A percentile compares a stretch with the other conserved stretches of the same genome.
phyloP scores from a whole-genome alignment of 2,329 filamentous ascomycete genomes.

The Epichloe gansuensis region DNA sequence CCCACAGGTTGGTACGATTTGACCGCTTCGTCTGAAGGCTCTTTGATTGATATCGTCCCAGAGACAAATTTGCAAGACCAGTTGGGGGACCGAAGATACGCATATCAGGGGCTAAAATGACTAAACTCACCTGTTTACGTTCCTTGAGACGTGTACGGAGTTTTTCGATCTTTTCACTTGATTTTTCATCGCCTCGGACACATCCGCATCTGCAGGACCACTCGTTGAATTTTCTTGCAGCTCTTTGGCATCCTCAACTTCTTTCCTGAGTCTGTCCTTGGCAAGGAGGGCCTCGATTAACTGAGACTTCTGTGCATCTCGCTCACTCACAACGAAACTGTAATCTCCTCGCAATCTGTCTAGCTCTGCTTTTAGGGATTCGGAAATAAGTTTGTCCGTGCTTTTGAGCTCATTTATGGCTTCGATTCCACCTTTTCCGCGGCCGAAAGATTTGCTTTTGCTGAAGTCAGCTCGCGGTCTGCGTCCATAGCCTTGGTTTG shows the following conservation, averaged over 20 bases:
- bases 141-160: conserved; percentile 41
- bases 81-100: not conserved
- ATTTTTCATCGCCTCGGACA: conserved; percentile 28
- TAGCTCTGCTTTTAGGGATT: conserved; percentile 46
- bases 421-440: conserved; percentile 40
- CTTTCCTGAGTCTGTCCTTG: conserved; percentile 47
- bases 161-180: conserved; percentile 44
- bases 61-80: not conserved
- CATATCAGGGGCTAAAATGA: not conserved
- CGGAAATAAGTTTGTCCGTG: conserved; percentile 45
- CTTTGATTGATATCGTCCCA: not conserved
- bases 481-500: conserved; percentile 38
- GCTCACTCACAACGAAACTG: conserved; percentile 36
- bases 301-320: conserved; percentile 46
- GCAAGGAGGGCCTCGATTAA: conserved; percentile 47
- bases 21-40: not conserved
- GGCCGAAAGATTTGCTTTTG: conserved; percentile 41
- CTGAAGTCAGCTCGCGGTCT: conserved; percentile 41
- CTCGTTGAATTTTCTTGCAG: conserved; percentile 24
- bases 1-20: not conserved
- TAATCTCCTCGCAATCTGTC: conserved; percentile 41
- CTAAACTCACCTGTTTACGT: conserved; percentile 44
- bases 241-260: conserved; percentile 35
- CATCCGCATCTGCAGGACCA: conserved; percentile 23
- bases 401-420: conserved; percentile 47